Conservation (phyloP, 2,329 filamentous ascomycete species). For the Polychaeton citri region DNA sequence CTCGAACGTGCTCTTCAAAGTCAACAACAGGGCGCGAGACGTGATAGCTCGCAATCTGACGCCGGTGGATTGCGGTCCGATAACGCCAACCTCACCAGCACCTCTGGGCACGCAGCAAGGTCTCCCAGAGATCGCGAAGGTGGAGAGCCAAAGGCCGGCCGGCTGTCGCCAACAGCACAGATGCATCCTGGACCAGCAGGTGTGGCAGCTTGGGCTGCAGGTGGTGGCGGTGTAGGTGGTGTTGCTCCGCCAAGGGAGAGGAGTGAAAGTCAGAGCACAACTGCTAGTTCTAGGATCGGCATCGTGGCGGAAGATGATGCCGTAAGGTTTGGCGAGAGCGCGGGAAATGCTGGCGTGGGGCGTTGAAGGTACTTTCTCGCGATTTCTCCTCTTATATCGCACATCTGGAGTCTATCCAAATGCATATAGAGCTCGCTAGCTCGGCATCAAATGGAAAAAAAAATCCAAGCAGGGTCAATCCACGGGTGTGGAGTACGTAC, state of each 20-base stretch:
- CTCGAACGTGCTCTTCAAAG: slow-evolving; percentile 27
- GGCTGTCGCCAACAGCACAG: background rate
- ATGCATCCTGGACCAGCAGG: slow-evolving; percentile 4
- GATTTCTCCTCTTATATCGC: too few species aligned
- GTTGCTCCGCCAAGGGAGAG: slow-evolving; percentile 22
- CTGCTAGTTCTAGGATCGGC: slow-evolving; percentile 14
- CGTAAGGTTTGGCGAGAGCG: slow-evolving; percentile 23
- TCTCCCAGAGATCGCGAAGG: slow-evolving; percentile 1
- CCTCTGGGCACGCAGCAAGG: too few species aligned
- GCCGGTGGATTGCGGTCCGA: slow-evolving; percentile 3
- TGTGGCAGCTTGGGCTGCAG: slow-evolving; percentile 16
- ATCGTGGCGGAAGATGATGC: slow-evolving; percentile 16
- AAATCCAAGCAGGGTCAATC: too few species aligned
- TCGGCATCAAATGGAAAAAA: too few species aligned
- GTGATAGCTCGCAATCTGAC: slow-evolving; percentile 20
- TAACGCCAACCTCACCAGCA: slow-evolving; percentile 1
- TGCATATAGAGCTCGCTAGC: too few species aligned
- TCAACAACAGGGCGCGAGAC: slow-evolving; percentile 14
- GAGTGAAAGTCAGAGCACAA: slow-evolving; percentile 24
- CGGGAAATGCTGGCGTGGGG: slow-evolving; percentile 17
- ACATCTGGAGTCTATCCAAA: too few species aligned
- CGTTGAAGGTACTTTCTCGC: too few species aligned
- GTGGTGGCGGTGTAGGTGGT: slow-evolving; percentile 16
- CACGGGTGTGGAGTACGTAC: too few species aligned
- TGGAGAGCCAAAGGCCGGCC: background rate